phyloP scores from a whole-genome alignment of 1,284 basidiomycete species.

The Filobasidium uniguttulatum region DNA sequence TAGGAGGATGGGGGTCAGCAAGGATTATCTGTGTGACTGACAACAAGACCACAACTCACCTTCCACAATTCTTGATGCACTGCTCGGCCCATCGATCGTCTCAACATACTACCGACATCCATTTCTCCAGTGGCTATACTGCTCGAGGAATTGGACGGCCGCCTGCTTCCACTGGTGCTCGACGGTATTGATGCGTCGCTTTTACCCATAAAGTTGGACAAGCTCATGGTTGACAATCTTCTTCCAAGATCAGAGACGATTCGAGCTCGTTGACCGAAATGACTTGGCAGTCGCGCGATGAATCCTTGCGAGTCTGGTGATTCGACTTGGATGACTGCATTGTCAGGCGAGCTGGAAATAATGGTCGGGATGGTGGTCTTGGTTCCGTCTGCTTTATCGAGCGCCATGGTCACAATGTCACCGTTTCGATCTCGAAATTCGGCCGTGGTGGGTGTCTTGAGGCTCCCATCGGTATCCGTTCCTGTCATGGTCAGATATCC shows the following conservation, averaged over 20 bases:
- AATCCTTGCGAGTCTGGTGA: neutral
- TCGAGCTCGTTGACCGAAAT: neutral
- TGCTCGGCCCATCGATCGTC: constrained; percentile 1
- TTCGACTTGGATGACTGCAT: neutral
- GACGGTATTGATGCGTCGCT: neutral
- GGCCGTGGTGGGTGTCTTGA: neutral
- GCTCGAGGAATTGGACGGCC: neutral
- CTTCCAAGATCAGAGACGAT: neutral
- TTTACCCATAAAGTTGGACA: neutral
- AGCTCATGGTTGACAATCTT: neutral
- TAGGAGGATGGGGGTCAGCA: neutral
- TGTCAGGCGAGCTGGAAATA: neutral
- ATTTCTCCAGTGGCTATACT: neutral
- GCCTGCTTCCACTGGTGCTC: neutral
- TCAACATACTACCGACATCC: neutral
- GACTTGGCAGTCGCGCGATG: neutral
- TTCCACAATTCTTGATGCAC: constrained; percentile 13
- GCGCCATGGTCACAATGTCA: neutral
- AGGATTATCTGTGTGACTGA: neutral
- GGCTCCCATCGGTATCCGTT: neutral
- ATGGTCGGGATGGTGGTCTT: constrained; percentile 1
- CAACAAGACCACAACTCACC: neutral
- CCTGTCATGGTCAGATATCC: neutral
- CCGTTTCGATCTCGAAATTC: neutral
- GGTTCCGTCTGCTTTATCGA: neutral